phyloP scores from a whole-genome alignment of 176 grass and related monocot species.

The Puccinellia tenuiflora region DNA sequence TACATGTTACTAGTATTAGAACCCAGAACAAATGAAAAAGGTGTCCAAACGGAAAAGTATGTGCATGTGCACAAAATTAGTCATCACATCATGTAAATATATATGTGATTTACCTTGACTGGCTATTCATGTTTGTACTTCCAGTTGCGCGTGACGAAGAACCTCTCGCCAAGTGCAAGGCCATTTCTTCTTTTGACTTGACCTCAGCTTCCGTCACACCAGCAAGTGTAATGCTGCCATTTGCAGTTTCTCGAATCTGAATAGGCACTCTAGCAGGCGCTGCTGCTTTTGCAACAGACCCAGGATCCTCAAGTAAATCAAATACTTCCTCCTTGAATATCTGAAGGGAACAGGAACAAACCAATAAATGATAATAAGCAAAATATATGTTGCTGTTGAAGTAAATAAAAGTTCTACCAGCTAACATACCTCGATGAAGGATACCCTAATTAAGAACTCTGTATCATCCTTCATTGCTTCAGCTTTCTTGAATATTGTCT shows the following conservation, averaged over 20 bases:
- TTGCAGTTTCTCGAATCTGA: constrained; percentile 87
- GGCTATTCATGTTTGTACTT: constrained; percentile 64
- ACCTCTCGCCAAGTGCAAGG: constrained; percentile 57
- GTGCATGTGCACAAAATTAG: neutral
- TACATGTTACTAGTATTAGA: neutral
- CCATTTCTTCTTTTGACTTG: constrained; percentile 95
- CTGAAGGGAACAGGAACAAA: constrained; percentile 40
- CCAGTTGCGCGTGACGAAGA: constrained; percentile 79
- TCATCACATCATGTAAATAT: neutral
- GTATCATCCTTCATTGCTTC: constrained; percentile 42
- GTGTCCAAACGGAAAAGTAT: neutral
- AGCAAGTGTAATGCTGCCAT: constrained; percentile 79
- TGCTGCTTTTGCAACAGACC: constrained; percentile 36
- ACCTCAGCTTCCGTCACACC: constrained; percentile 89
- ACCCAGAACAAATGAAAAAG: neutral
- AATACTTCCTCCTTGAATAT: constrained; percentile 99
- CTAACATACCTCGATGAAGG: constrained; percentile 86
- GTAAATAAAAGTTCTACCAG: neutral
- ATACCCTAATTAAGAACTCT: constrained; percentile 85
- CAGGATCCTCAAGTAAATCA: constrained; percentile 76
- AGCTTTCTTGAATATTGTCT: constrained; percentile 81
- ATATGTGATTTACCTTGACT: constrained; percentile 28
- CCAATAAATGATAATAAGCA: neutral
- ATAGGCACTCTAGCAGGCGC: constrained; percentile 69
- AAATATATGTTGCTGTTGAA: constrained; percentile 2